These are phyloP conservation scores for Rhodotorula mucilaginosa DNA, from an alignment of 1,284 basidiomycete species.

Conservation along the genomic window DNA sequence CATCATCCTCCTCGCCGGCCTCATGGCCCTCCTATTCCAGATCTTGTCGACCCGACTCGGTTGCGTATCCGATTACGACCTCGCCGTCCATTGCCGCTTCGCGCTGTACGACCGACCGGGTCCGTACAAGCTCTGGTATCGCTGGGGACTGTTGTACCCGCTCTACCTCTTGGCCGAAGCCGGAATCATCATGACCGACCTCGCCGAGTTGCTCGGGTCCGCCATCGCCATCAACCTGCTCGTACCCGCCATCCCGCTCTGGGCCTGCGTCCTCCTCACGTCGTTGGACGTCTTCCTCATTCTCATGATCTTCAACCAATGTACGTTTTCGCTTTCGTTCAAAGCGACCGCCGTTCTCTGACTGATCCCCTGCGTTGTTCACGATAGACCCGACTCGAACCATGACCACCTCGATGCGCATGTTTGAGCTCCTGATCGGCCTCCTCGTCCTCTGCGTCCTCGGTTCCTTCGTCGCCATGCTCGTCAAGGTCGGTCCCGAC, in stretches of 20 bases:
- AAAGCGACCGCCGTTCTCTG: neutral
- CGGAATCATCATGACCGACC: conserved; percentile 77
- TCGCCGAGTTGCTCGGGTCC: conserved; percentile 66
- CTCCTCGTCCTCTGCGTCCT: conserved; percentile 70
- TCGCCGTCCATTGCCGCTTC: conserved; percentile 61
- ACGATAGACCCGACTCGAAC: conserved; percentile 37
- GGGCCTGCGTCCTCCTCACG: conserved; percentile 77
- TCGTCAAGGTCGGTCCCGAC: conserved; percentile 67
- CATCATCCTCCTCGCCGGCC: conserved; percentile 74
- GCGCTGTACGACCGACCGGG: conserved; percentile 63
- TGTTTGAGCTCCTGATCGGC: conserved; percentile 69
- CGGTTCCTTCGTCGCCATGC: conserved; percentile 75
- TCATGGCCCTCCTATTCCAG: conserved; percentile 73
- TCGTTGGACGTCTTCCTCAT: conserved; percentile 78
- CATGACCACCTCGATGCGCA: conserved; percentile 46
- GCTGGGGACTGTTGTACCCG: conserved; percentile 59
- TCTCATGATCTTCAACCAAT: conserved; percentile 51
- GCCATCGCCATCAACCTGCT: conserved; percentile 77
- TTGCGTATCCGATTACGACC: conserved; percentile 51
- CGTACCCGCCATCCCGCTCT: conserved; percentile 74
- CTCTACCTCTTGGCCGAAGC: conserved; percentile 64
- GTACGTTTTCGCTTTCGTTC: conserved; percentile 8
- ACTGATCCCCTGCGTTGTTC: neutral
- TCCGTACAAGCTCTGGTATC: conserved; percentile 58
- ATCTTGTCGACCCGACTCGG: conserved; percentile 56